phyloP scores from a whole-genome alignment of 2,329 filamentous ascomycete species.

The Blastomyces percursus region DNA sequence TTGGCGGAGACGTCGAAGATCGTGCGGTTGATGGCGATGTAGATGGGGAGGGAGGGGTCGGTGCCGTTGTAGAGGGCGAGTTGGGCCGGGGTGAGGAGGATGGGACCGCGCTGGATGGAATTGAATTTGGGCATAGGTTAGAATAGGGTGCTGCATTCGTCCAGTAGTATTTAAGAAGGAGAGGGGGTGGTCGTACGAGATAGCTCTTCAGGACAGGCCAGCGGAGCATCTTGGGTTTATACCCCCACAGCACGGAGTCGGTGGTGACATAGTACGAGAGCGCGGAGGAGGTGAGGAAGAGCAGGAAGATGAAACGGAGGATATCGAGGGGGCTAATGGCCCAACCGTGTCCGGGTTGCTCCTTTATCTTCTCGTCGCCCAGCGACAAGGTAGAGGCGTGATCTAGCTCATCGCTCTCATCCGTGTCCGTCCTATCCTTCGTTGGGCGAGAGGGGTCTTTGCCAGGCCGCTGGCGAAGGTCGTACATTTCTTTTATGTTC shows the following conservation, averaged over 20 bases:
- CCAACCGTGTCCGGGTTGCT: slow-evolving; percentile 4
- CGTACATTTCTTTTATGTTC: not conserved
- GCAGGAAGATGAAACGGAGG: slow-evolving; percentile 11
- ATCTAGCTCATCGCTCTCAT: not conserved
- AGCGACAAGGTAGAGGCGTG: not conserved
- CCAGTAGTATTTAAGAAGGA: too few relatives aligned
- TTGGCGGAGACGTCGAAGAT: slow-evolving; percentile 54
- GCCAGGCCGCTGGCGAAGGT: slow-evolving; percentile 3
- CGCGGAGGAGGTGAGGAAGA: slow-evolving; percentile 25
- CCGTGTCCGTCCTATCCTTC: not conserved
- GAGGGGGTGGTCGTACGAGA: slow-evolving; percentile 40
- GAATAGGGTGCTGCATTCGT: too few relatives aligned
- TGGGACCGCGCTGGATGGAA: slow-evolving; percentile 40
- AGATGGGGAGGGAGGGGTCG: slow-evolving; percentile 65
- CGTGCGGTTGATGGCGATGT: slow-evolving; percentile 67
- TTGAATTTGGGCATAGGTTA: not conserved
- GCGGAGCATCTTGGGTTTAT: slow-evolving; percentile 51
- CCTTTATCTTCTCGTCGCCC: not conserved
- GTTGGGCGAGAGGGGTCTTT: not conserved
- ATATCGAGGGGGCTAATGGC: slow-evolving; percentile 13
- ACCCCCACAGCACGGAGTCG: slow-evolving; percentile 60
- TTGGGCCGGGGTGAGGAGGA: slow-evolving; percentile 63
- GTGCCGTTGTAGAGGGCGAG: slow-evolving; percentile 67
- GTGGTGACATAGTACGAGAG: slow-evolving; percentile 68
- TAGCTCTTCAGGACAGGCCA: slow-evolving; percentile 49